phyloP scores from a whole-genome alignment of 148 eudicot genomes.

The Rhododendron molle region DNA sequence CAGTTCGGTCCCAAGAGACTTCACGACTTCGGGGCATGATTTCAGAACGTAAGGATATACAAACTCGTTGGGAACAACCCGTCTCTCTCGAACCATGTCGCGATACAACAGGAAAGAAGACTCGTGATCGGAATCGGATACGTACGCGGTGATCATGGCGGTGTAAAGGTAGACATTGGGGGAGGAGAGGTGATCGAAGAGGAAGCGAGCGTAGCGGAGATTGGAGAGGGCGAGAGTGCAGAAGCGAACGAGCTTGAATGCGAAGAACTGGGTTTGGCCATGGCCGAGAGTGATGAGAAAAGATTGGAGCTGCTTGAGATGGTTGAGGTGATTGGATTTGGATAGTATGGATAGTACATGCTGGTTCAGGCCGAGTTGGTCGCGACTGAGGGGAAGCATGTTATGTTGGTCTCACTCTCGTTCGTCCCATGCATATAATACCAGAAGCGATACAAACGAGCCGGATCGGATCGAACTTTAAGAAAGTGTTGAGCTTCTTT shows the following conservation, averaged over 20 bases:
- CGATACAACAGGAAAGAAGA: constrained; percentile 36
- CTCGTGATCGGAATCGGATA: constrained; percentile 29
- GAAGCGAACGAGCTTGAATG: constrained; percentile 63
- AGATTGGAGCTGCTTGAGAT: constrained; percentile 62
- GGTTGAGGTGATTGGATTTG: constrained; percentile 36
- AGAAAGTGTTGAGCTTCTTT: no score
- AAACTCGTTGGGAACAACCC: constrained; percentile 48
- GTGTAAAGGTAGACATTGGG: constrained; percentile 67
- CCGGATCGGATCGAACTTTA: no score
- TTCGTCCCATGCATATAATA: neutral
- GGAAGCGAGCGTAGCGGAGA: constrained; percentile 45
- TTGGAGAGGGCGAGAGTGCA: constrained; percentile 42
- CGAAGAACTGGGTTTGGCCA: constrained; percentile 48
- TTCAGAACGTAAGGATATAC: constrained; percentile 49
- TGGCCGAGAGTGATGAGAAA: constrained; percentile 55
- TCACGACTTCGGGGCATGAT: constrained; percentile 41
- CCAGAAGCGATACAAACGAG: no score
- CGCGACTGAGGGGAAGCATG: constrained; percentile 17
- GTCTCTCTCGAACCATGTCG: constrained; percentile 28
- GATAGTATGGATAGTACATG: constrained; percentile 24
- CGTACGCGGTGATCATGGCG: constrained; percentile 66
- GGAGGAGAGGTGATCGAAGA: constrained; percentile 36
- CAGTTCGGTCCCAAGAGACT: constrained; percentile 37
- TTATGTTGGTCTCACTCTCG: neutral
- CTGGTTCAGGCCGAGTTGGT: constrained; percentile 18